Base-by-base conservation (phyloP, 257 asterid species). In the Nicotiana benthamiana region DNA sequence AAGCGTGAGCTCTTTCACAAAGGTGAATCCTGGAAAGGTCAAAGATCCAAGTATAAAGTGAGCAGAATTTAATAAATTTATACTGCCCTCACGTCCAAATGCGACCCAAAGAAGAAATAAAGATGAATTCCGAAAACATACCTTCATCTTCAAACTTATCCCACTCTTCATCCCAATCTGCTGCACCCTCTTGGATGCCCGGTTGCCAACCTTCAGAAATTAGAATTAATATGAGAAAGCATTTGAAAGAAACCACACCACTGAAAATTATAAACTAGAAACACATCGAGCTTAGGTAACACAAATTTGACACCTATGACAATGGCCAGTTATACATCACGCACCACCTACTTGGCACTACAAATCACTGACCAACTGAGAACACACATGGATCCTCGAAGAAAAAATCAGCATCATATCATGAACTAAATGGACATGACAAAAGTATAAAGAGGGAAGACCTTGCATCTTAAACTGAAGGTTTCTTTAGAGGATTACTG, bases 91-190 rank as follows among this genome's bases (percentile, higher is more conserved):
- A 6, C 51, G 36, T 64, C 77, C 66, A 75, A 59, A 26, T 24
- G 48, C 54, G 26, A 24, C 54, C 18, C 30, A 75, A 22, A 51
- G 43, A 72, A 8, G 43, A 74, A 74, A 74, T 4, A 26, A 9
- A 80, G 27, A 72, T 30, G 85, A 57, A 63, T 53, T 32, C 52
- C 20, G 36, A 64, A 24, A 53, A 67, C 76, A 79, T 90, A 96
- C 99, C 99, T 90, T 94, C 97, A 84, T 93, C 97, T 87, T 93
- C 98, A 82, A 96, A 93, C 89, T 89, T 90, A 86, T 94, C 99
- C 99, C 99, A 96, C 76, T 79, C 90, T 87, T 92, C 98, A 84
- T 96, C 95, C 99, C 97, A 96, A 83, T 96, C 99, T 87, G 98
- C 99, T 53, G 97, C 94, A 81, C 90, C 88, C 82, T 84, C 95